phyloP scores from a whole-genome alignment of 805 yeast species.

The Candida suzukii region DNA sequence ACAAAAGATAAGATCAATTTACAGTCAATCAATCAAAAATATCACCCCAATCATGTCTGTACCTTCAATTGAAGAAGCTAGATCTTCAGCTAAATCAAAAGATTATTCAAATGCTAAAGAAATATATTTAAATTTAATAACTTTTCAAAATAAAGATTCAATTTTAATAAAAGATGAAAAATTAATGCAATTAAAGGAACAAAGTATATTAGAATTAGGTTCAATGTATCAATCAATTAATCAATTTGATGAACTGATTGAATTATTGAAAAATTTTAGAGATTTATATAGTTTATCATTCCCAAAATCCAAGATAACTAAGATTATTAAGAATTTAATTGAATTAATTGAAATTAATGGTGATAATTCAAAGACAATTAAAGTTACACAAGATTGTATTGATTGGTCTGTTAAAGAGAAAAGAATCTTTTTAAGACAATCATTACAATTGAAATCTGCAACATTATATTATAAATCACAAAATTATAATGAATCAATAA shows the following conservation, averaged over 20 bases:
- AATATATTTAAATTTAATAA: conserved; percentile 45
- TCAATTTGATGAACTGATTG: conserved; percentile 44
- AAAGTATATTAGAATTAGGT: conserved; percentile 72
- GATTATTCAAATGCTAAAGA: conserved; percentile 53
- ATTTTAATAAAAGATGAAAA: conserved; percentile 27
- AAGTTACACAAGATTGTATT: conserved; percentile 69
- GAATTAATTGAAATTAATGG: conserved; percentile 56
- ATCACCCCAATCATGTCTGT: conserved; percentile 16
- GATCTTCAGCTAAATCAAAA: conserved; percentile 40
- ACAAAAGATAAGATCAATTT: no score
- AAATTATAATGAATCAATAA: conserved; percentile 61
- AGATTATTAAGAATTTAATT: conserved; percentile 73
- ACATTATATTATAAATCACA: conserved; percentile 62
- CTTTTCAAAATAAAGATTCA: background rate
- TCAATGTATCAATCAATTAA: conserved; percentile 48
- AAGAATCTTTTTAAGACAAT: conserved; percentile 82
- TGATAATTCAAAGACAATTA: conserved; percentile 65
- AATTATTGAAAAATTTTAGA: conserved; percentile 44
- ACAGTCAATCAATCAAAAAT: no score
- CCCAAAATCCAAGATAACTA: conserved; percentile 94
- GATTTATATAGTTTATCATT: conserved; percentile 60
- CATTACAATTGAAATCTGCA: conserved; percentile 78
- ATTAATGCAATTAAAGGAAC: conserved; percentile 50
- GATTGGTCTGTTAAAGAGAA: conserved; percentile 83
- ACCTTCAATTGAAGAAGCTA: conserved; percentile 49